Base-by-base conservation (phyloP, 495 filamentous ascomycete genomes). In the Aspergillus haitiensis region DNA sequence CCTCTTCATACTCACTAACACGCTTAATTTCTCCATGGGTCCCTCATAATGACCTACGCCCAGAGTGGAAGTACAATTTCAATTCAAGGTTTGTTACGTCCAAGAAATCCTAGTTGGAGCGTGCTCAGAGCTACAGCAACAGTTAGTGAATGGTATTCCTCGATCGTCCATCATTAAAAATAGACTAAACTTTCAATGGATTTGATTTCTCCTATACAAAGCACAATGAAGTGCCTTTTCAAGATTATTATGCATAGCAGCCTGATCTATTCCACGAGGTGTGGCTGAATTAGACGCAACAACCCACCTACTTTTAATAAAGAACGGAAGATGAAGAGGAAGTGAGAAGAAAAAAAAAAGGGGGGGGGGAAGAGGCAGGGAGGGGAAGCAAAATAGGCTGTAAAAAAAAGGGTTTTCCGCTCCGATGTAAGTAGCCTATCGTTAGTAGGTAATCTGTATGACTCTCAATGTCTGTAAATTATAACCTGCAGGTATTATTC, bases 261-360 rank as follows among this genome's bases (percentile, higher is more conserved):
- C 64, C 64, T 62, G 49, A 66, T 58, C 55, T 39, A 37, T 58
- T 56, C 60, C 56, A 66, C 60, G 56, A 66, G 56, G 59, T 37
- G 64, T 59, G 64, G 59, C 53, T 62, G 52, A 59, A 34, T 57
- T 62, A 66, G 53, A 52, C 56, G 61, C 61, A 63, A 55, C 36
- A 48, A 49, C 35, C 51, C 51, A 52, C 56, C 39, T 16, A 32
- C 1, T 27, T 27, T 27, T 27, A 27, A 27, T 27, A 27, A 27
- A 27, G 21, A 27, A 27, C 21, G 21, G 21, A 27, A 3, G 21
- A 27, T 27, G 21, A 27, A 27, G 21, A 27, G 21, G 21, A 27
- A 27, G 3, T 1, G 21, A 27, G 21, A 27, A 27, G 1, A 27
- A 27, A 27, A 27, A 27, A 27, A 27, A 27, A 27, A 27, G 3